These are phyloP conservation scores for Staphylotrichum tortipilum DNA, from an alignment of 495 filamentous ascomycete species.

Conservation along the genomic window DNA sequence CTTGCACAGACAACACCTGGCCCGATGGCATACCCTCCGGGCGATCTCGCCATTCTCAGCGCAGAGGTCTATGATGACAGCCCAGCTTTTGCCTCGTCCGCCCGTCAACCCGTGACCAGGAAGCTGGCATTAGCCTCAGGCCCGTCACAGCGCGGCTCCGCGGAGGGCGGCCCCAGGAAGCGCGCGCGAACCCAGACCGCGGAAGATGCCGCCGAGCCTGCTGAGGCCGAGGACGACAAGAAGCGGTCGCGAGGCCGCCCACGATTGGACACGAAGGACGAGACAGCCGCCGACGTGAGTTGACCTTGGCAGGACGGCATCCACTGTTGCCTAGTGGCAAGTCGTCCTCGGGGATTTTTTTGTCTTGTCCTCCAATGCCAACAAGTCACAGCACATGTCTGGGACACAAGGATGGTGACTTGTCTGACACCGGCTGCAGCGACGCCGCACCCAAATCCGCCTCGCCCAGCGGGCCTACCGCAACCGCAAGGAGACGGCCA, in stretches of 20 bases:
- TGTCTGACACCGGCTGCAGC: conserved; percentile 38
- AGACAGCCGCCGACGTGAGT: conserved; percentile 48
- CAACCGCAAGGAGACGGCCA: conserved; percentile 72
- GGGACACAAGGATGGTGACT: not conserved
- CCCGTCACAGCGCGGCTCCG: not conserved
- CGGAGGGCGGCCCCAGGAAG: conserved; percentile 27
- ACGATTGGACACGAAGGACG: conserved; percentile 61
- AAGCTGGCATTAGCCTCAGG: conserved; percentile 5
- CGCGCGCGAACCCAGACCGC: conserved; percentile 12
- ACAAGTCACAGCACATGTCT: too few relatives aligned
- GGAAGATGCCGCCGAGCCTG: conserved; percentile 6
- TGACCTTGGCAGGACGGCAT: not conserved
- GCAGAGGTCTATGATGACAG: conserved; percentile 40
- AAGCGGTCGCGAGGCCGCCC: conserved; percentile 56
- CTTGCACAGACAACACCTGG: too few relatives aligned
- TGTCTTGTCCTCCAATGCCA: too few relatives aligned
- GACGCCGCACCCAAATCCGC: conserved; percentile 78
- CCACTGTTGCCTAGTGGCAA: too few relatives aligned
- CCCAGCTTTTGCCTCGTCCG: conserved; percentile 10
- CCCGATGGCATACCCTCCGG: conserved; percentile 28
- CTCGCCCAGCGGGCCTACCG: conserved; percentile 80
- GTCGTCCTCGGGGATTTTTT: too few relatives aligned
- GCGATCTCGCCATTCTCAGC: conserved; percentile 39
- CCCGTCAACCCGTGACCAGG: conserved; percentile 10
- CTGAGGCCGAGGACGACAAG: conserved; percentile 33